Base-by-base conservation (phyloP, 176 grass and related monocot genomes). In the Ananas comosus region DNA sequence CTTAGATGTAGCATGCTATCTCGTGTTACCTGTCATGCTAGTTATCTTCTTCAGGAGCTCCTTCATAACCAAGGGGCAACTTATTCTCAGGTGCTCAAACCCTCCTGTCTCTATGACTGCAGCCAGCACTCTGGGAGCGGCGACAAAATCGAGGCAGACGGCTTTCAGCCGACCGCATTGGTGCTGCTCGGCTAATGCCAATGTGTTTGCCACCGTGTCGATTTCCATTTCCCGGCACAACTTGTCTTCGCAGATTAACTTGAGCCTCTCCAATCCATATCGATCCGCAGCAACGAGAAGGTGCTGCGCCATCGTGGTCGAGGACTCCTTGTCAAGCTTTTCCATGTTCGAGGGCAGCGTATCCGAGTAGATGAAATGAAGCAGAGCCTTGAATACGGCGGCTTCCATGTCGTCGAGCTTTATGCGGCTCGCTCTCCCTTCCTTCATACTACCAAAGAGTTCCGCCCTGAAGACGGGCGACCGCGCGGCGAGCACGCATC, bases 201-300 rank as follows among this genome's bases (percentile, higher is more conserved):
- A 53, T 0, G 68, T 67, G n/a, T 25, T 64, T 53, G 70, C 70
- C 17, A 87, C 75, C 19, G 58, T 75, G 64, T 75, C 61, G 1
- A 24, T 53, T 63, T 63, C 48, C 66, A 82, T 73, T 25, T 4
- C 27, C 10, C 18, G 58, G 10, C 22, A 17, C 11, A 86, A 10
- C 70, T 74, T 74, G 9, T 69, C 79, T 72, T 85, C 68, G 48
- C 83, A 85, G 1, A 89, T 66, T 13, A 76, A 29, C 28, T 73
- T 85, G 2, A 89, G 64, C 27, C 87, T 75, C 3, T 79, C 63
- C 48, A 89, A 1, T 13, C 17, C 53, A 13, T 89, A 89, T 14
- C 61, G 70, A 70, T 89, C 87, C 11, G 86, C 86, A 1, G 87
- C 87, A 25, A 76, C 87, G 16, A 85, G 68, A 49, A 90, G 64